Base-by-base conservation (phyloP, 1,139 yeast species). In the Lizanozyma gosingica region DNA sequence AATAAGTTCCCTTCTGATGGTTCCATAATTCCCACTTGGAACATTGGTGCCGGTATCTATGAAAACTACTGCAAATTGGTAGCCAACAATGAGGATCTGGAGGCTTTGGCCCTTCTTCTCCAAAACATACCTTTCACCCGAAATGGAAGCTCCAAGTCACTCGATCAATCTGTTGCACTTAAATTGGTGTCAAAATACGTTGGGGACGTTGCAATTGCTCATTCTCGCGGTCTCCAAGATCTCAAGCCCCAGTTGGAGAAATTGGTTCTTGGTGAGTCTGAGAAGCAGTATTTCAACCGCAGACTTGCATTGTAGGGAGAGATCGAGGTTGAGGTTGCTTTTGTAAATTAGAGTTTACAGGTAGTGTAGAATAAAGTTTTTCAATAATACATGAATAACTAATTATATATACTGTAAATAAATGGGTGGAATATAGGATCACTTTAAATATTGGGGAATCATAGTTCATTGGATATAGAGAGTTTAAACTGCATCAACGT, bases 1-100 rank as follows among this genome's bases (percentile, higher is more conserved):
- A 41, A 56, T 1, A 48, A 60, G 48, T 74, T 83, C 55, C 80
- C 82, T 3, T 60, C 63, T 39, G 51, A 63, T 14, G 68, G 71
- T 2, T 48, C 50, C 14, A 57, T 63, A 2, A 65, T 77, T 14
- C 57, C 75, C 1, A 66, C 65, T 17, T 86, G 94, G 92, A 58
- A 60, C n/a, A 56, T 59, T 36, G 83, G 84, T 2, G 76, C 82
- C 14, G 82, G 76, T 0, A 62, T 81, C 3, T 83, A 75, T 52
- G 63, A 65, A 35, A 65, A 66, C 35, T 83, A 72, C 50, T 51
- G 72, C 33, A 49, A 52, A 15, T 45, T 67, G 3, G 48, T 68
- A 22, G 49, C 48, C 11, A 37, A 50, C 15, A 44, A 52, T 8
- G 45, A 52, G 4, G 55, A 53, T 35, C 37, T 22, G 29, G 29